A percentile compares a stretch with the other conserved stretches of the same genome.
Evolutionary conservation across 495 filamentous ascomycete genomes (phyloP).

Genomic region (Melanomma pulvis-pyrius): DNA sequence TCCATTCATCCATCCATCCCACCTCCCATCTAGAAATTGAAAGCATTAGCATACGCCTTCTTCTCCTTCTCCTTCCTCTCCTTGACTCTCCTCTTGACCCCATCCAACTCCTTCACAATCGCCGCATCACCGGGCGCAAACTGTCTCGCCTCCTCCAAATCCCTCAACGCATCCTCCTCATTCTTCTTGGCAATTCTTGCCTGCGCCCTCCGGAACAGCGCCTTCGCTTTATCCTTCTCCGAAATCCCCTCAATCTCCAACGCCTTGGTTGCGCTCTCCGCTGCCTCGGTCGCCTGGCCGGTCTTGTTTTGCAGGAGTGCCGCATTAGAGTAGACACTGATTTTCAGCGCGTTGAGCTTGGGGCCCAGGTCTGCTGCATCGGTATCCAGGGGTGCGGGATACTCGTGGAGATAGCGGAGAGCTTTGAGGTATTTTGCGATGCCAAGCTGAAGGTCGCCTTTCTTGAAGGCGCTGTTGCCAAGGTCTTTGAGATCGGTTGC

Average conservation of each 20-base stretch:
- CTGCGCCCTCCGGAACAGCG: slow-evolving; percentile 76
- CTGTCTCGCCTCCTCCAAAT: slow-evolving; percentile 74
- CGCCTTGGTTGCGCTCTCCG: slow-evolving; percentile 71
- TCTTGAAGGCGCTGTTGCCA: slow-evolving; percentile 91
- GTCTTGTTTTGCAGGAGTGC: slow-evolving; percentile 83
- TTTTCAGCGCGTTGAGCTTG: slow-evolving; percentile 72
- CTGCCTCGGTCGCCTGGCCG: slow-evolving; percentile 66
- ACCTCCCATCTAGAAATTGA: slow-evolving; percentile 50
- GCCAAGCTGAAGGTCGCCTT: slow-evolving; percentile 65
- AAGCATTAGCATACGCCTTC: slow-evolving; percentile 86
- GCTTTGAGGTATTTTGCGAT: slow-evolving; percentile 97
- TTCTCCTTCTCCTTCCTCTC: slow-evolving; percentile 83
- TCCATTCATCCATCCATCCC: background rate
- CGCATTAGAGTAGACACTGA: slow-evolving; percentile 76
- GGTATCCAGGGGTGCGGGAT: slow-evolving; percentile 66
- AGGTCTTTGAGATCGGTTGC: slow-evolving; percentile 87
- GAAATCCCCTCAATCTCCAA: slow-evolving; percentile 66
- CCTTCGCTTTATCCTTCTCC: slow-evolving; percentile 85
- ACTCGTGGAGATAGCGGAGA: slow-evolving; percentile 91
- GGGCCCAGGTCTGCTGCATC: slow-evolving; percentile 68
- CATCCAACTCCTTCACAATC: slow-evolving; percentile 70
- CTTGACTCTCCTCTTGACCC: slow-evolving; percentile 73
- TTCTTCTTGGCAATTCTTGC: slow-evolving; percentile 76
- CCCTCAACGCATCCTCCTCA: slow-evolving; percentile 78
- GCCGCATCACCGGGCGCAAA: slow-evolving; percentile 76